Base-by-base conservation (phyloP, 345 rosid genomes). In the Gossypium longicalyx region DNA sequence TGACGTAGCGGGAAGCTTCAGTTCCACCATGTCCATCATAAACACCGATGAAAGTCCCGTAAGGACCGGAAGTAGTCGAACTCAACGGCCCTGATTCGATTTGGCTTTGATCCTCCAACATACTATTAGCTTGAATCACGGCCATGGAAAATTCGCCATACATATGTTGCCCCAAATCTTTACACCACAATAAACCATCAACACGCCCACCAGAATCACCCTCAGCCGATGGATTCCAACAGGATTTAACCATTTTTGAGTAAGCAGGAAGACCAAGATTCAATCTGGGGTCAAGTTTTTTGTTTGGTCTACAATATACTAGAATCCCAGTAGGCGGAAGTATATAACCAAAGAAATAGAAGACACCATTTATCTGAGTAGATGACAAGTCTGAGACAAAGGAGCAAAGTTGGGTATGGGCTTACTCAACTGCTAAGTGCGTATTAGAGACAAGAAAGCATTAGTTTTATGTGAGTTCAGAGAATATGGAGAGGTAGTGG, bases 1-100 rank as follows among this genome's bases (percentile, higher is more conserved):
- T 77, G 78, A 91, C 74, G 73, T 87, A 94, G 51, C 79, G 80
- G 16, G 97, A 82, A 76, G 97, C 85, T 74, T 91, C 93, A 23
- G 85, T 80, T 53, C 98, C 97, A 68, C 88, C 97, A 81, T 91
- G 98, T 7, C 98, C 98, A 82, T 93, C 98, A 52, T 91, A 87
- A 0, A 93, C 83, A 7, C 98, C 93, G 51, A 91, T 75, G 52
- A 90, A 90, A 7, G 94, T 90, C 20, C 93, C 97, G 3, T 70
- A 85, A 73, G 92, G 84, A 67, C 87, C 83, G 0, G 84, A 78
- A 61, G 76, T 67, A 11, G 12, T 78, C 66, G 77, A 83, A 70
- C 81, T 79, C 76, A 91, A 67, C 2, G 87, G 87, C 20, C 97
- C 98, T 61, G 94, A 91, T 85, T 94, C 97, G 41, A 94, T 80